These are phyloP conservation scores for Przewalskia tangutica DNA, from an alignment of 257 asterid genomes.

Conservation along the genomic window DNA sequence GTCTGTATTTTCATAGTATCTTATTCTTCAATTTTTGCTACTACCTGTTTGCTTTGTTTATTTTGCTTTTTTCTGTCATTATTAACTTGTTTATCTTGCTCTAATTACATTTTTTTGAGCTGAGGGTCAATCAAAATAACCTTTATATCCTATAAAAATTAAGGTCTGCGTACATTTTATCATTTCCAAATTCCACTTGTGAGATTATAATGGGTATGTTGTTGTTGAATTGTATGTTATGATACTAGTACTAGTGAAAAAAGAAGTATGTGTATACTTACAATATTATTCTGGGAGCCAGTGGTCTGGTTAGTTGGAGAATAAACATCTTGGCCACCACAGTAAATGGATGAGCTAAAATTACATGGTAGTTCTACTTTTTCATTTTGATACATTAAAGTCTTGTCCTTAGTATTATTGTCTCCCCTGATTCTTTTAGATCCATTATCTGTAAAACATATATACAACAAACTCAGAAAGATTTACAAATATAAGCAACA, in stretches of 20 bases:
- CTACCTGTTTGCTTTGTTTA: no score
- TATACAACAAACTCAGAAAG: not conserved
- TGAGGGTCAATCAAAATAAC: no score
- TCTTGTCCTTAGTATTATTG: no score
- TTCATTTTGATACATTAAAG: not conserved
- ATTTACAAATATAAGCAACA: not conserved
- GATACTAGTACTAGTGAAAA: not conserved
- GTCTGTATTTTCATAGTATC: no score
- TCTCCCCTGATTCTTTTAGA: not conserved
- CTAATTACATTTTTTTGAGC: no score
- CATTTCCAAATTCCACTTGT: no score
- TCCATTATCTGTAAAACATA: not conserved
- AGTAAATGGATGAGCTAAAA: slow-evolving; percentile 3
- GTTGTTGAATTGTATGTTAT: not conserved
- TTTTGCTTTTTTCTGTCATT: no score
- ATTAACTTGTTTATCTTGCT: no score
- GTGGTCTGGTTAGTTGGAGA: not conserved
- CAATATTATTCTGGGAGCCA: not conserved
- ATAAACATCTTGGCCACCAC: slow-evolving; percentile 11
- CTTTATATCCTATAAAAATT: no score
- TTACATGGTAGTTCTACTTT: not conserved
- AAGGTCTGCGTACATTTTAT: no score
- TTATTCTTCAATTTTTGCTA: no score
- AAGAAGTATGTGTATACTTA: not conserved
- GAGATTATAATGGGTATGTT: no score